Evolutionary conservation across 495 filamentous ascomycete species (phyloP).

Genomic region (Xylaria acuta): DNA sequence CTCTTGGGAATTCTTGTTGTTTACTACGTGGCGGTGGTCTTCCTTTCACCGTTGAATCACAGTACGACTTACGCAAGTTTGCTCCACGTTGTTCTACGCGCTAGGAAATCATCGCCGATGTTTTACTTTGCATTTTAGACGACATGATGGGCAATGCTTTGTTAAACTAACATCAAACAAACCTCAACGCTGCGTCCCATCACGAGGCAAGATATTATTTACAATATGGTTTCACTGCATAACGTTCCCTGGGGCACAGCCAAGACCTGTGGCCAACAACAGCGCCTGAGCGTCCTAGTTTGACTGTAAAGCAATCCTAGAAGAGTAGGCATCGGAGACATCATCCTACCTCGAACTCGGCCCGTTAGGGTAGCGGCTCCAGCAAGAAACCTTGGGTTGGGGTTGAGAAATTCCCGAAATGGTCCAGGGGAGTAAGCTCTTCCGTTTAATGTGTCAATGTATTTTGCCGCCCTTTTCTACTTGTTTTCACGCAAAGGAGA

Average conservation of each 20-base stretch:
- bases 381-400: constrained; percentile 2
- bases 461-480: constrained; percentile 40
- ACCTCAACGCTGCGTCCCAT: neutral
- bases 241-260: constrained; percentile 26
- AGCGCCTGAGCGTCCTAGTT: neutral
- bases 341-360: constrained; percentile 40
- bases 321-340: constrained; percentile 36
- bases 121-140: neutral
- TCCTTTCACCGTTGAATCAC: neutral
- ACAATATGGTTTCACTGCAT: constrained; percentile 39
- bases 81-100: neutral
- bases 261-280: constrained; percentile 10
- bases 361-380: constrained; percentile 30
- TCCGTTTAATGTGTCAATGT: constrained; percentile 40
- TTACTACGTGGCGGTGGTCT: neutral
- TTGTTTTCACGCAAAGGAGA: constrained; percentile 9
- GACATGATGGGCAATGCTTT: neutral
- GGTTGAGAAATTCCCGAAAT: constrained; percentile 33
- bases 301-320: neutral
- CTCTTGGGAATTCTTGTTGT: neutral
- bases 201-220: constrained; percentile 32
- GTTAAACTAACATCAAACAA: neutral
- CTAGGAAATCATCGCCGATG: neutral
- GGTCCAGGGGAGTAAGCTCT: constrained; percentile 30
- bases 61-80: neutral